Evolutionary conservation across 108 stramenopile genomes (phyloP).

Genomic region (Cyclotella sp.): DNA sequence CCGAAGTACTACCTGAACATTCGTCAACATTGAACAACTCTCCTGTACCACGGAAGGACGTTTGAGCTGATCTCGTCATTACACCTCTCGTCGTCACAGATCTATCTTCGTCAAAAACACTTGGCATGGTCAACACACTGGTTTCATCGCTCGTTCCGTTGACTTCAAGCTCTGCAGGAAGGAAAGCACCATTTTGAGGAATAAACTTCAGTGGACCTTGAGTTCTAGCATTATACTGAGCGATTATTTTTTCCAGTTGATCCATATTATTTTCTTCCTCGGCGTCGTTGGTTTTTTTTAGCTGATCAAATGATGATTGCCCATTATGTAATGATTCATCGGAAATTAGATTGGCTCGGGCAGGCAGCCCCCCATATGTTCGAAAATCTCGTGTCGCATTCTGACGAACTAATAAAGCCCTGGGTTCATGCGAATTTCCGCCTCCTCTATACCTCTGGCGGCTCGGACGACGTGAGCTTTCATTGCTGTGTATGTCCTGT

Average conservation of each 20-base stretch:
- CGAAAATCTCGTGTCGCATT: too few species aligned
- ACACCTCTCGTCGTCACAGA: background rate
- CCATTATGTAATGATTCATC: background rate
- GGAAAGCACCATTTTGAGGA: background rate
- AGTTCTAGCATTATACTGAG: background rate
- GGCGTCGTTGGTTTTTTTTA: background rate
- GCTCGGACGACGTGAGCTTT: background rate
- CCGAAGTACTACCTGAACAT: background rate
- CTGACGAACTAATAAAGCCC: too few species aligned
- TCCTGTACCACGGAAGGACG: background rate
- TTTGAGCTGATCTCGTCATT: background rate
- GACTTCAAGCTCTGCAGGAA: slow-evolving; percentile 8
- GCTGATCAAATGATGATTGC: background rate
- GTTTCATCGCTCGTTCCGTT: slow-evolving; percentile 5
- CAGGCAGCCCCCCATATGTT: too few species aligned
- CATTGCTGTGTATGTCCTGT: background rate
- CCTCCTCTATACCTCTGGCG: background rate
- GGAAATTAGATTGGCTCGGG: too few species aligned
- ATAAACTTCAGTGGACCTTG: background rate
- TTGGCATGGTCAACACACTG: slow-evolving; percentile 9
- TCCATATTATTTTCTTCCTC: slow-evolving; percentile 8
- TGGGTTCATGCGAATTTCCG: too few species aligned
- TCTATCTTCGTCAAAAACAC: background rate
- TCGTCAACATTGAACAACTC: background rate
- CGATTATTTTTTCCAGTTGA: slow-evolving; percentile 11